Base-by-base conservation (phyloP, 2,329 filamentous ascomycete genomes). In the Corynespora cassiicola region DNA sequence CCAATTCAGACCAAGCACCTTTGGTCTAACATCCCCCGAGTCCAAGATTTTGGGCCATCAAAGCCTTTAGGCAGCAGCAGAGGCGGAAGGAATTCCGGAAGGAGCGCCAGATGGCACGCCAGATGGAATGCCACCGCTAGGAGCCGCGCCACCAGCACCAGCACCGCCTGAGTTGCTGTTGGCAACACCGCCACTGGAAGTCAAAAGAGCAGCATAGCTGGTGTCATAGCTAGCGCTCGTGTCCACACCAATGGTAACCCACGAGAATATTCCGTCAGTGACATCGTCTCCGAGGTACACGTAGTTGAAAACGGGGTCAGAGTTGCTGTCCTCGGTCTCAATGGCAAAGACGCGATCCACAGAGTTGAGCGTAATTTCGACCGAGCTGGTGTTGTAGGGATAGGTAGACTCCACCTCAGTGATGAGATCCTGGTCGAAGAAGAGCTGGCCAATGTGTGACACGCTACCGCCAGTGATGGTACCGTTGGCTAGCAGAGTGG, bases 381-480 rank as follows among this genome's bases (percentile, higher is more conserved):
- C 53, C 4, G 50, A 64, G 50, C 66, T 70, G 28, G 58, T 65
- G 45, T 54, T 64, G 55, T 71, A 70, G 2, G 76, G 75, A 2
- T 53, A 45, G 3, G 63, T 66, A 3, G 56, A 54, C 45, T 80
- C 75, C 36, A 84, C 77, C 21, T 63, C 47, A 20, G 51, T 47
- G 50, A 79, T 75, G 3, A 85, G 74, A 39, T 72, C 68, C 59
- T 84, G 76, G 62, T 85, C 80, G 9, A 20, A 84, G 74, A 81
- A 85, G 18, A 81, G 47, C 58, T 86, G 82, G n/a, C 81, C 81
- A 27, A 84, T 72, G 65, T 85, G 80, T 9, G 75, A 72, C 31
- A 77, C 71, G 33, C 61, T 67, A 6, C 70, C 68, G 44, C 70
- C 75, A 16, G 62, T 61, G 42, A 77, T 70, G 37, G 77, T 76